These are phyloP conservation scores for Alternaria sp. DNA, from an alignment of 2,329 filamentous ascomycete genomes.

Conservation along the genomic window DNA sequence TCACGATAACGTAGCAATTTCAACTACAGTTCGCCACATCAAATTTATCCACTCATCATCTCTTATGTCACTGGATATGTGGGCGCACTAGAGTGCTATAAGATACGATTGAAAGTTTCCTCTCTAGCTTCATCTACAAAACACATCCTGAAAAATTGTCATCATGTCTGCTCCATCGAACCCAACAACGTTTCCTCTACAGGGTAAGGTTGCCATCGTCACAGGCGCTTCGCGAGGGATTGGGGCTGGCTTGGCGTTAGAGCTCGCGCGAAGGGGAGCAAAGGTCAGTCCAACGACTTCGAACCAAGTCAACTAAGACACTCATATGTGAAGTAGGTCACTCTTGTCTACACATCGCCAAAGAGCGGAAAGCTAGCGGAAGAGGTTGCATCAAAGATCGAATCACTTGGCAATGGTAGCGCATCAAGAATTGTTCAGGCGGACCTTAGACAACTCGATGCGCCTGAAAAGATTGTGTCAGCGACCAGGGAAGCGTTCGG, in stretches of 20 bases:
- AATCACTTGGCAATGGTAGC: slow-evolving; percentile 44
- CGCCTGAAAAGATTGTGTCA: slow-evolving; percentile 47
- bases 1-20: neutral
- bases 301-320: neutral
- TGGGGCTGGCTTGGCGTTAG: slow-evolving; percentile 56
- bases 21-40: neutral
- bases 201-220: slow-evolving; percentile 54
- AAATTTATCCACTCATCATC: neutral
- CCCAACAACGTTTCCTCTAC: slow-evolving; percentile 22
- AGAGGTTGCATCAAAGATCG: slow-evolving; percentile 46
- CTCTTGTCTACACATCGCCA: slow-evolving; percentile 53
- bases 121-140: neutral
- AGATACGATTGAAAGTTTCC: neutral
- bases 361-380: slow-evolving; percentile 45
- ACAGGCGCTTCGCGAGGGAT: slow-evolving; percentile 60
- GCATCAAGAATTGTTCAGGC: slow-evolving; percentile 49
- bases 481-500: slow-evolving; percentile 49
- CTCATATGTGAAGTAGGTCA: slow-evolving; percentile 42
- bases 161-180: slow-evolving; percentile 21
- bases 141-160: neutral
- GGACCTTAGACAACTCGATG: slow-evolving; percentile 47
- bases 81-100: neutral
- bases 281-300: slow-evolving; percentile 36
- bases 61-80: neutral
- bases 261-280: slow-evolving; percentile 57